phyloP scores from a whole-genome alignment of 2,329 filamentous ascomycete genomes.

The Moelleriella libera region DNA sequence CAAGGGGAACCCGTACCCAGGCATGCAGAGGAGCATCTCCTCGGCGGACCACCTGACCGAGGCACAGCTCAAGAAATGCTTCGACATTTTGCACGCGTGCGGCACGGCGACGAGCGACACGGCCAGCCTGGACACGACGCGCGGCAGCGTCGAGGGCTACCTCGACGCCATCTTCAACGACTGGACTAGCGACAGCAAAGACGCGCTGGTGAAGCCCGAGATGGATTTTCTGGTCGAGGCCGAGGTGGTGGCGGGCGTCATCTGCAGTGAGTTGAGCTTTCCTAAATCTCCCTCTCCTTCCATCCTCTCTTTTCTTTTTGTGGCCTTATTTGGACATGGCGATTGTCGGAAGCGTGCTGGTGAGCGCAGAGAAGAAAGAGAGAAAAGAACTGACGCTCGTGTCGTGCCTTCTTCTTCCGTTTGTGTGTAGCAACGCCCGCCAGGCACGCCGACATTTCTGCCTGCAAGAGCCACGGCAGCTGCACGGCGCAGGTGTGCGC shows the following conservation, averaged over 20 bases:
- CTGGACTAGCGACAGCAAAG: constrained; percentile 9
- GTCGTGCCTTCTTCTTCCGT: neutral
- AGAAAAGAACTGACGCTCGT: neutral
- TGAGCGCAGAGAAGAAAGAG: neutral
- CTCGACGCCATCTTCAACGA: constrained; percentile 15
- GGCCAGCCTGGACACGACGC: constrained; percentile 10
- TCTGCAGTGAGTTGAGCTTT: constrained; percentile 13
- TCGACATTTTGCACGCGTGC: constrained; percentile 18
- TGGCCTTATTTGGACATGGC: neutral
- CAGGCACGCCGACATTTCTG: neutral
- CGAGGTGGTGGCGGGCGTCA: constrained; percentile 10
- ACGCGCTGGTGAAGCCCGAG: constrained; percentile 7
- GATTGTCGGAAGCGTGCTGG: no score
- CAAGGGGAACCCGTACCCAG: constrained; percentile 7
- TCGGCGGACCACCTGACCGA: constrained; percentile 13
- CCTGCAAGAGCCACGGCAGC: constrained; percentile 6
- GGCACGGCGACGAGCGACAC: constrained; percentile 11
- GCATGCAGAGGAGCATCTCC: constrained; percentile 7
- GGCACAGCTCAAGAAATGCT: constrained; percentile 14
- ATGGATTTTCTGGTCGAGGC: constrained; percentile 16
- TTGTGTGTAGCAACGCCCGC: neutral
- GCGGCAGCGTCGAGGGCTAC: constrained; percentile 17
- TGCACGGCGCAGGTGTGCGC: constrained; percentile 11
- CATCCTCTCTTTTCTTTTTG: neutral
- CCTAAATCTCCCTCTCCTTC: neutral